Conservation (phyloP, 2,329 filamentous ascomycete genomes). For the Bertia moriformis region DNA sequence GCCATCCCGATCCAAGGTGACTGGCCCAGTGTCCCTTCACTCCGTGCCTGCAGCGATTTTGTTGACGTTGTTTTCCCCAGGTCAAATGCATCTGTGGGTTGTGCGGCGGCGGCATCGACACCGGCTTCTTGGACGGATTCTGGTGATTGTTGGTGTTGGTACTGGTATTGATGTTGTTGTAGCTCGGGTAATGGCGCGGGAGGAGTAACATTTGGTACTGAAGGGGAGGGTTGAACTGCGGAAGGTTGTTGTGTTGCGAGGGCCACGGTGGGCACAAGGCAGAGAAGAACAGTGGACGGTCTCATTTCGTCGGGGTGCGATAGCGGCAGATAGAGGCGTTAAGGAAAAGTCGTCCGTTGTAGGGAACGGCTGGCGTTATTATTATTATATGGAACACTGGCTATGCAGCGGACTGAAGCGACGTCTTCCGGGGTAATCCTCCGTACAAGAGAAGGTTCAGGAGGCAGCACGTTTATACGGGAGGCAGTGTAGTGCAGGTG, state of each 20-base stretch:
- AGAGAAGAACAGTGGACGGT: not conserved
- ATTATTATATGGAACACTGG: no score
- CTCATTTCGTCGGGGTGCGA: not conserved
- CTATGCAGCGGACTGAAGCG: no score
- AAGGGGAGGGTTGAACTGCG: not conserved
- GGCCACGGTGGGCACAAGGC: not conserved
- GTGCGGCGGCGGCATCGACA: no score
- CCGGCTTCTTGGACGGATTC: no score
- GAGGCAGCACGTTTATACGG: no score
- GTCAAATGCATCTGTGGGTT: no score
- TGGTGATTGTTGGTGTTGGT: not conserved
- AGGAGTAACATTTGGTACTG: not conserved
- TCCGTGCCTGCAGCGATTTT: conserved; percentile 10
- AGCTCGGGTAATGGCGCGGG: not conserved
- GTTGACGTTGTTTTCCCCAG: not conserved
- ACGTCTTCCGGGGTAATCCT: no score
- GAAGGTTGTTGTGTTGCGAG: not conserved
- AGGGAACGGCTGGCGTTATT: no score
- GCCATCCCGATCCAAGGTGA: conserved; percentile 23
- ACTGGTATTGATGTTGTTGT: not conserved
- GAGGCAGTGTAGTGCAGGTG: no score
- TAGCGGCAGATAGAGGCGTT: no score
- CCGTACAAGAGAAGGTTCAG: no score
- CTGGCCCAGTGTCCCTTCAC: conserved; percentile 19
- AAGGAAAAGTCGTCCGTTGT: no score